Base-by-base conservation (phyloP, 1,284 basidiomycete species). In the Naganishia sp. region DNA sequence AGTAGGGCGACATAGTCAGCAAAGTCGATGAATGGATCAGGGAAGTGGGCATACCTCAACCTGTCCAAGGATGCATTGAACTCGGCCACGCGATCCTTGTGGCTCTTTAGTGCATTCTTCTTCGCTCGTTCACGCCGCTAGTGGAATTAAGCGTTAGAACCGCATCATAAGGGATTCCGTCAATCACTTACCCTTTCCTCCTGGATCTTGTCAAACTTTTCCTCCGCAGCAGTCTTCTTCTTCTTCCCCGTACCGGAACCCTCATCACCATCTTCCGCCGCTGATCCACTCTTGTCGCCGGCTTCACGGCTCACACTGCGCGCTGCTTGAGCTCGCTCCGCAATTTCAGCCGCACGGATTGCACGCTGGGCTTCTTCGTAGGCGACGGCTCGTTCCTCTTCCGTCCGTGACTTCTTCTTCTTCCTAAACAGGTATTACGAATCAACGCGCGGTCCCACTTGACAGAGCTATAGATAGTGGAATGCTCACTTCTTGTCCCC, bases 191-290 rank as follows among this genome's bases (percentile, higher is more conserved):
- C 68, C 57, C 68, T 61, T 42, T 69, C 68, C 32, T 69, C 68
- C 32, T 66, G 68, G 28, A 69, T 69, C 61, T 60, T 66, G 35
- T 69, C 68, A 49, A 63, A 69, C 54, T 69, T 69, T 46, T 69
- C 68, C 46, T 69, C 68, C 18, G 68, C 65, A 10, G 68, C 60
- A n/a, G 68, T 69, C 67, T 68, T 68, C 39, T 61, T 61, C 55
- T 54, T 57, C 43, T 41, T 53, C 28, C 25, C 56, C 15, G 42
- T 28, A n/a, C 31, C 68, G 6, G 55, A 11, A 31, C 18, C 45
- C 21, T 55, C 58, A 6, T 28, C 35, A 11, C 15, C 47, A 17
- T 45, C 65, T 55, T 62, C 65, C 21, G 28, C 49, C 3, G 47
- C 57, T 23, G 57, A 61, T 61, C 35, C 58, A 28, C 47, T 54